These are phyloP conservation scores for Arachis monticola DNA, from an alignment of 331 rosid species.

Conservation along the genomic window DNA sequence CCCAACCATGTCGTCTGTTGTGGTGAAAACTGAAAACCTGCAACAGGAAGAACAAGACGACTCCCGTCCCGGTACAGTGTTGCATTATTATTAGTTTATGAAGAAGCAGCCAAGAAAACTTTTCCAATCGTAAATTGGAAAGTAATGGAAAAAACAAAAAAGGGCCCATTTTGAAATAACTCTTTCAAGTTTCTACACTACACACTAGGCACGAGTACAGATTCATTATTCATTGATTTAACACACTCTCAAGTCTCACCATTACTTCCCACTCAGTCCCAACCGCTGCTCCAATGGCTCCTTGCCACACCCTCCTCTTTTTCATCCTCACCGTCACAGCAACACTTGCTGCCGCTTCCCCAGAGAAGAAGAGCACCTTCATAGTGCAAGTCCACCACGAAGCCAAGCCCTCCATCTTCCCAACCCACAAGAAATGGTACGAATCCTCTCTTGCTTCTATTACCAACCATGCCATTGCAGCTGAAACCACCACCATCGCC, in stretches of 20 bases:
- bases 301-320: constrained; percentile 12
- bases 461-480: not conserved
- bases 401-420: constrained; percentile 76
- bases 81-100: no score
- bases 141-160: no score
- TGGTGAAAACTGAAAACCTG: no score
- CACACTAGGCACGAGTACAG: no score
- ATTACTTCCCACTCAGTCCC: not conserved
- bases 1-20: no score
- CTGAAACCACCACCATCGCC: not conserved
- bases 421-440: constrained; percentile 76
- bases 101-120: no score
- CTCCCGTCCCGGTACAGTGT: no score
- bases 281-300: constrained; percentile 37
- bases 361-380: constrained; percentile 52
- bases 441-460: constrained; percentile 62
- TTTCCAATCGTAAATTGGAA: no score
- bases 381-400: constrained; percentile 66
- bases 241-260: not conserved
- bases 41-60: no score
- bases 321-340: not conserved
- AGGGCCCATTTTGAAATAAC: no score
- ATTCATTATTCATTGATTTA: no score
- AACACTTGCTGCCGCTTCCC: not conserved
- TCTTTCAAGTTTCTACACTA: no score